Evolutionary conservation across 2,329 filamentous ascomycete genomes (phyloP).

Genomic region (Calonectria multiphialidica): DNA sequence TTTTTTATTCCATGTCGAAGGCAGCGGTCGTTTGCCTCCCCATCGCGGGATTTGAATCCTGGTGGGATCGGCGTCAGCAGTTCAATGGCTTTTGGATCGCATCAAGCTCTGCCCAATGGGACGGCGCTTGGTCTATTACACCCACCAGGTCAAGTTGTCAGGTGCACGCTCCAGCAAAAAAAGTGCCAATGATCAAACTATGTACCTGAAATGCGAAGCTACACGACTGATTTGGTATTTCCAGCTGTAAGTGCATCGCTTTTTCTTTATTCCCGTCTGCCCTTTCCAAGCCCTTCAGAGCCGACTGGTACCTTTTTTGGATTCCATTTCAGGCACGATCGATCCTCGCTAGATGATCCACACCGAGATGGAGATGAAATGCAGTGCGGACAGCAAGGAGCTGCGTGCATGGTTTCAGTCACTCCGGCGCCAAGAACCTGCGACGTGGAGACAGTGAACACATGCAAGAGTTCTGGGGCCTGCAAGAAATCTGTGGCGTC

Average conservation of each 20-base stretch:
- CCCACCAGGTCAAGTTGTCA: background rate
- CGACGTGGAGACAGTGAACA: constrained; percentile 4
- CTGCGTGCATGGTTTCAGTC: constrained; percentile 19
- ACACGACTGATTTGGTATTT: background rate
- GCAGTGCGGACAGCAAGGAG: constrained; percentile 8
- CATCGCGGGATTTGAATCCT: background rate
- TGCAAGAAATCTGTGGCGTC: constrained; percentile 31
- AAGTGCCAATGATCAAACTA: background rate
- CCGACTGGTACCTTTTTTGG: background rate
- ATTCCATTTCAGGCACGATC: constrained; percentile 2
- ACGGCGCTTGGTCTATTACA: background rate
- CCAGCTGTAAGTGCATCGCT: constrained; percentile 6
- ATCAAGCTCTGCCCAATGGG: constrained; percentile 6
- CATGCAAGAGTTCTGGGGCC: constrained; percentile 28
- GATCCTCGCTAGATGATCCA: constrained; percentile 10
- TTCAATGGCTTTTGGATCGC: background rate
- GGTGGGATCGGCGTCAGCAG: constrained; percentile 8
- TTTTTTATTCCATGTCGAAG: background rate
- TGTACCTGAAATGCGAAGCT: background rate
- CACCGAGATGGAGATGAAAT: constrained; percentile 16
- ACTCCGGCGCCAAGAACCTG: constrained; percentile 13
- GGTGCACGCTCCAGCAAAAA: background rate
- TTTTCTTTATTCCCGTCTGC: background rate
- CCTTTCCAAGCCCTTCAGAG: background rate
- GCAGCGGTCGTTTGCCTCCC: background rate